Percentiles rank a stretch among this genome's conserved stretches.
These are phyloP conservation scores for Yamadazyma blattariae DNA, from an alignment of 1,139 yeast genomes.

Conservation along the genomic window DNA sequence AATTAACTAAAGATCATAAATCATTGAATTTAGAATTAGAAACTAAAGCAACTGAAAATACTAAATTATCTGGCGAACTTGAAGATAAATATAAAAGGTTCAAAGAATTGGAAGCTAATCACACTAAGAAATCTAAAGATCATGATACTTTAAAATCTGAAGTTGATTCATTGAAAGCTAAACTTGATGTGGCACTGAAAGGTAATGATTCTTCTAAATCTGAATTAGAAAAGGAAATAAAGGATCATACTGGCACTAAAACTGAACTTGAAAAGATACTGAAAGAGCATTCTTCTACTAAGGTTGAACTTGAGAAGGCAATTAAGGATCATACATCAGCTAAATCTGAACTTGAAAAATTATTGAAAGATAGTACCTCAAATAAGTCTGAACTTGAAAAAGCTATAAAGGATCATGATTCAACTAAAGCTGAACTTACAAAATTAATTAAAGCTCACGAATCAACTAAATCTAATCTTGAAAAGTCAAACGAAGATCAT, in stretches of 20 bases:
- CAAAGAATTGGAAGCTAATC: background rate
- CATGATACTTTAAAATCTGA: constrained; percentile 2
- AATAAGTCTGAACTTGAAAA: background rate
- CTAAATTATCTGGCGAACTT: background rate
- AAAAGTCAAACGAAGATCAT: background rate
- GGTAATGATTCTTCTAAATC: background rate
- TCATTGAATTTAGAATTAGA: constrained; percentile 1
- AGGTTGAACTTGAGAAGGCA: background rate
- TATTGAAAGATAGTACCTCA: too few relatives aligned
- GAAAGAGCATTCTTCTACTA: too few relatives aligned
- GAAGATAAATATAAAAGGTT: background rate
- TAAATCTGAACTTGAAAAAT: too few relatives aligned
- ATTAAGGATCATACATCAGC: too few relatives aligned
- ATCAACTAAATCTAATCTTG: background rate
- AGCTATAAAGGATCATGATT: background rate
- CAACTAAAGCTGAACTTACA: background rate
- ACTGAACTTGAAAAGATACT: too few relatives aligned
- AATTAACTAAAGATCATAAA: background rate
- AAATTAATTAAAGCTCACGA: background rate
- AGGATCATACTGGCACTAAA: background rate
- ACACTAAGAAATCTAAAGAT: background rate
- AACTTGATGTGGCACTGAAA: too few relatives aligned
- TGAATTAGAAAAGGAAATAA: background rate
- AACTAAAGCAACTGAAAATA: background rate
- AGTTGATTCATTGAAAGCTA: background rate